These are phyloP conservation scores for Graphilbum sp. DNA, from an alignment of 2,329 filamentous ascomycete genomes.

Conservation along the genomic window DNA sequence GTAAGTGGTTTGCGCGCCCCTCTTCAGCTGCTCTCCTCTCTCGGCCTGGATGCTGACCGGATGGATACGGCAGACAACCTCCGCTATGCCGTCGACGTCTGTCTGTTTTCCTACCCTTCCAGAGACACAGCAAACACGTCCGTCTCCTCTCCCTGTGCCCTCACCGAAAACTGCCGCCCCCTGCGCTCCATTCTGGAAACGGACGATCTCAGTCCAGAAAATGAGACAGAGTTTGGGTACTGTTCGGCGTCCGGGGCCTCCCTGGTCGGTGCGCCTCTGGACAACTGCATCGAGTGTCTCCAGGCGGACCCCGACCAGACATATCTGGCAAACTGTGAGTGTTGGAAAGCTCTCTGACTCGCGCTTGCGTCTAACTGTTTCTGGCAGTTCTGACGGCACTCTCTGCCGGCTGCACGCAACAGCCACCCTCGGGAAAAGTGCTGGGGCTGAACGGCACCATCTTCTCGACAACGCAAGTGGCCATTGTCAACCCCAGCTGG, in stretches of 20 bases:
- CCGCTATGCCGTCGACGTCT: conserved; percentile 29
- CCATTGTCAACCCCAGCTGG: conserved; percentile 20
- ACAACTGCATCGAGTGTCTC: conserved; percentile 26
- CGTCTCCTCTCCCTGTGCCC: conserved; percentile 25
- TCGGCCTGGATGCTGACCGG: not conserved
- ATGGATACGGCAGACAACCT: conserved; percentile 25
- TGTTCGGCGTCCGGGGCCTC: conserved; percentile 21
- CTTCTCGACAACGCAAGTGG: conserved; percentile 21
- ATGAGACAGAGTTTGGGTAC: conserved; percentile 20
- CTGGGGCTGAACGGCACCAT: conserved; percentile 26
- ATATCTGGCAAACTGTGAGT: conserved; percentile 33
- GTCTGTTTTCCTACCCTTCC: conserved; percentile 23
- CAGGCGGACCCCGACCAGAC: conserved; percentile 20
- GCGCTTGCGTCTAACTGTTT: not conserved
- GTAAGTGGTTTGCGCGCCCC: conserved; percentile 17
- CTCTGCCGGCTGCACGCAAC: conserved; percentile 29
- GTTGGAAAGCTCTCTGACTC: not conserved
- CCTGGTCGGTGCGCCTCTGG: conserved; percentile 16
- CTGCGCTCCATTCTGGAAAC: conserved; percentile 21
- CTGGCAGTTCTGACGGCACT: conserved; percentile 28
- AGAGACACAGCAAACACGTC: conserved; percentile 17
- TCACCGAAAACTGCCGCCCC: conserved; percentile 22
- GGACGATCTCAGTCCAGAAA: conserved; percentile 14
- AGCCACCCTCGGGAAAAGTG: conserved; percentile 19
- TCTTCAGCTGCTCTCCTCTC: not conserved